Percentiles rank a stretch among this genome's conserved stretches.
phyloP scores from a whole-genome alignment of 2,329 filamentous ascomycete species.

The Sordariomycetes sp. region DNA sequence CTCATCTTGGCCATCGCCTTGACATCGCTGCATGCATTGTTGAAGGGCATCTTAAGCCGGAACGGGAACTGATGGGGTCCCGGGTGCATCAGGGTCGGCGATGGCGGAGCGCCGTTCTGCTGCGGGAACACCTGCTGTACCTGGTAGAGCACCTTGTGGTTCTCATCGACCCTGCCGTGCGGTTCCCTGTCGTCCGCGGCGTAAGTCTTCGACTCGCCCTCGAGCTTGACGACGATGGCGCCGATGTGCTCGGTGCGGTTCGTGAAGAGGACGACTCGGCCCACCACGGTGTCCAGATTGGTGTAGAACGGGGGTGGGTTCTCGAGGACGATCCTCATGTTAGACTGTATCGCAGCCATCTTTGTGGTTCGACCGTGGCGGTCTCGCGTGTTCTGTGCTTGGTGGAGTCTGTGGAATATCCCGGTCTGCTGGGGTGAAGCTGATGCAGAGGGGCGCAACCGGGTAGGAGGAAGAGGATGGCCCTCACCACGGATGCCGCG shows the following conservation, averaged over 20 bases:
- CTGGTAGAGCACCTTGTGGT: constrained; percentile 66
- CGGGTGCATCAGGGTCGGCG: constrained; percentile 42
- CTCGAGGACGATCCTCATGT: constrained; percentile 52
- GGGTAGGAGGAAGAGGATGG: background rate
- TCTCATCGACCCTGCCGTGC: constrained; percentile 33
- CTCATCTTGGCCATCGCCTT: constrained; percentile 42
- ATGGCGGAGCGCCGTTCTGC: constrained; percentile 30
- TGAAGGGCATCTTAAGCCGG: constrained; percentile 66
- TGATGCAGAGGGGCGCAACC: background rate
- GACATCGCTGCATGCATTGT: constrained; percentile 56
- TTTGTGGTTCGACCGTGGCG: background rate
- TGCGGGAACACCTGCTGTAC: constrained; percentile 63
- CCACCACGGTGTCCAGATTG: constrained; percentile 64
- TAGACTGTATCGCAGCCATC: constrained; percentile 38
- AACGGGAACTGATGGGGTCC: constrained; percentile 71
- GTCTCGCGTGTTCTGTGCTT: background rate
- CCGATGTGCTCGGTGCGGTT: constrained; percentile 60
- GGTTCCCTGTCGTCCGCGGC: background rate
- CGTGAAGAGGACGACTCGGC: constrained; percentile 44
- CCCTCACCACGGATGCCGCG: background rate
- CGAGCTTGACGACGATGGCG: constrained; percentile 71
- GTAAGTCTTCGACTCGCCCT: constrained; percentile 66
- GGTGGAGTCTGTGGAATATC: background rate
- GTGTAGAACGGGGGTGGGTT: constrained; percentile 63
- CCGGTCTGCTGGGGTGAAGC: background rate